Percentiles rank a stretch among this genome's conserved stretches.
Conservation (phyloP, 2,329 filamentous ascomycete genomes). For the Neofusicoccum parvum region DNA sequence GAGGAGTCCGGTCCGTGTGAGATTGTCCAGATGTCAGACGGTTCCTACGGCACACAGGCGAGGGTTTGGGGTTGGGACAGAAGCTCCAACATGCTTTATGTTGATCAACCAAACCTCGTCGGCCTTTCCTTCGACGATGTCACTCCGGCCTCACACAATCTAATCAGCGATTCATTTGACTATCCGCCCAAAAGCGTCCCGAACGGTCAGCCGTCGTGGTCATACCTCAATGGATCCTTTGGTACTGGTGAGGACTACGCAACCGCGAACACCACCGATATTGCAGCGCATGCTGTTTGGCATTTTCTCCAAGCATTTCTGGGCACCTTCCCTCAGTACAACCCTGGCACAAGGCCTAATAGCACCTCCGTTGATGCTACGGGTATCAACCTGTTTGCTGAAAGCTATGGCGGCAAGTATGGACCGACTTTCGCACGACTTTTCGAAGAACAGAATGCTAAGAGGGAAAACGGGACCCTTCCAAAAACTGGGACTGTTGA, state of each 20-base stretch:
- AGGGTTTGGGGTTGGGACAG: constrained; percentile 69
- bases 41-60: constrained; percentile 56
- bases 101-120: constrained; percentile 69
- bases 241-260: constrained; percentile 53
- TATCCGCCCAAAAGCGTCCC: constrained; percentile 41
- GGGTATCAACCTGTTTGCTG: constrained; percentile 67
- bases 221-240: constrained; percentile 65
- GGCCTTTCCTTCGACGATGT: constrained; percentile 68
- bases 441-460: constrained; percentile 64
- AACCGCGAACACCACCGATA: constrained; percentile 60
- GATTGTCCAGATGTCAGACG: constrained; percentile 46
- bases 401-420: constrained; percentile 72
- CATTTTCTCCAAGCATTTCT: constrained; percentile 67
- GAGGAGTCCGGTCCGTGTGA: constrained; percentile 57
- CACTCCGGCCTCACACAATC: constrained; percentile 50
- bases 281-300: constrained; percentile 63
- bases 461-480: constrained; percentile 54
- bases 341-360: constrained; percentile 48
- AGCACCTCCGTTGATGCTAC: constrained; percentile 44
- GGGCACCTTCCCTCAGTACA: constrained; percentile 60
- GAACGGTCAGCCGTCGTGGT: constrained; percentile 41
- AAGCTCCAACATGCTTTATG: constrained; percentile 60
- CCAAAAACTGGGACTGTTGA: constrained; percentile 54
- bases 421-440: constrained; percentile 64
- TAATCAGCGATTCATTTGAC: constrained; percentile 43